Base-by-base conservation (phyloP, 805 yeast genomes). In the Tetrapisispora arboricola region DNA sequence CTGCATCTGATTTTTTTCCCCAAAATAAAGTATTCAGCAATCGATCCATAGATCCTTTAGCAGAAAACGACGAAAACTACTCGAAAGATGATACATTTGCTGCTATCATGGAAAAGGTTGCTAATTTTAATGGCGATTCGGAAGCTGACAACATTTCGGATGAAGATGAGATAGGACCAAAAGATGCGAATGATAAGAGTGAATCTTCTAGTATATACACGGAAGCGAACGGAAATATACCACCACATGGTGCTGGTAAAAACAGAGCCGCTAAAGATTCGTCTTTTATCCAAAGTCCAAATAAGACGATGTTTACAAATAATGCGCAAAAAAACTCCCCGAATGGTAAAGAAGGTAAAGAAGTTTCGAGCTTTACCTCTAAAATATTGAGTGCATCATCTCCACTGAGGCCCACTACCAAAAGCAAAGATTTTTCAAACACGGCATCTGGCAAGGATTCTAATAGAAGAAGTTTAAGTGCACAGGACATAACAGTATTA, bases 391-490 rank as follows among this genome's bases (percentile, higher is more conserved):
- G 30, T n/a, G 36, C 38, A 6, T 21, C 35, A 19, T 29, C 36
- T 8, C 40, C 40, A 29, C 25, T 31, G 19, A 38, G 18, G 10
- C 21, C 22, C 15, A 16, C 19, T 5, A 22, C 8, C 16, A n/a
- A 39, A 17, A 44, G 37, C 13, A 38, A 39, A 7, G 38, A 16
- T 18, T 34, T 11, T 13, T 34, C 29, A 12, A 34, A 3, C 8
- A 34, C 20, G 3, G 22, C 36, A 29, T 42, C 12, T 35, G 26
- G 6, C 4, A 41, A 17, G 43, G 48, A 42, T 8, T 62, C 64
- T 9, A 66, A 71, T 31, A 63, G 74, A 53, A 64, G 78, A 53
- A 68, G 78, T 1, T 69, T 73, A 1, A 72, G 77, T 36, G 76
- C 75, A 0, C 73, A 68, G 43, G 76, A 70, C 41, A 28, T 61